Conservation (phyloP, 1,139 yeast species). For the Lodderomyces margitis region DNA sequence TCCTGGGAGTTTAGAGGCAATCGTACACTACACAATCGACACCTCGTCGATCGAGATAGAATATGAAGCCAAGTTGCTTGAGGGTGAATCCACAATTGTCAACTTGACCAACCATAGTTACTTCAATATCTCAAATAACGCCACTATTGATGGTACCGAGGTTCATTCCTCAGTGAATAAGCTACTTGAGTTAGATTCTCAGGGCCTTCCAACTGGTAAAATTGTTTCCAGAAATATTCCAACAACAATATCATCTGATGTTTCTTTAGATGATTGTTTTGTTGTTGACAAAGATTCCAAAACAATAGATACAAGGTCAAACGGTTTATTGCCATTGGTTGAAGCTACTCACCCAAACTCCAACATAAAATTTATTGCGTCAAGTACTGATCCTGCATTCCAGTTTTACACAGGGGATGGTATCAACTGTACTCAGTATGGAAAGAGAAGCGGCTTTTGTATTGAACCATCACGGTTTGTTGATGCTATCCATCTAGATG, state of each 20-base stretch:
- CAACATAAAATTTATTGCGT: constrained; percentile 39
- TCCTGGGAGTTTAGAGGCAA: constrained; percentile 50
- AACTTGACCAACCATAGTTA: constrained; percentile 66
- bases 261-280: constrained; percentile 52
- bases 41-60: constrained; percentile 39
- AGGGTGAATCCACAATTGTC: constrained; percentile 46
- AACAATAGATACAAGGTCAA: constrained; percentile 43
- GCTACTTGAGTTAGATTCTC: constrained; percentile 38
- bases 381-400: constrained; percentile 66
- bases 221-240: constrained; percentile 14
- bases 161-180: constrained; percentile 27
- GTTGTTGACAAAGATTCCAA: constrained; percentile 31
- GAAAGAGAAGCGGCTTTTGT: constrained; percentile 57
- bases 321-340: constrained; percentile 34
- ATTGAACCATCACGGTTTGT: constrained; percentile 63
- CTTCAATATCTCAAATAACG: constrained; percentile 41
- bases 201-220: constrained; percentile 53
- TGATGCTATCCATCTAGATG: constrained; percentile 49
- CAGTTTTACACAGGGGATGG: constrained; percentile 67
- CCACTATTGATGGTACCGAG: constrained; percentile 36
- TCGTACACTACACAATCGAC: constrained; percentile 41
- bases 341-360: constrained; percentile 51
- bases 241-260: constrained; percentile 13
- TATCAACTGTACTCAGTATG: constrained; percentile 38
- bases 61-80: constrained; percentile 43